Conservation (phyloP, 1,284 basidiomycete genomes). For the Coniferiporia weirii region DNA sequence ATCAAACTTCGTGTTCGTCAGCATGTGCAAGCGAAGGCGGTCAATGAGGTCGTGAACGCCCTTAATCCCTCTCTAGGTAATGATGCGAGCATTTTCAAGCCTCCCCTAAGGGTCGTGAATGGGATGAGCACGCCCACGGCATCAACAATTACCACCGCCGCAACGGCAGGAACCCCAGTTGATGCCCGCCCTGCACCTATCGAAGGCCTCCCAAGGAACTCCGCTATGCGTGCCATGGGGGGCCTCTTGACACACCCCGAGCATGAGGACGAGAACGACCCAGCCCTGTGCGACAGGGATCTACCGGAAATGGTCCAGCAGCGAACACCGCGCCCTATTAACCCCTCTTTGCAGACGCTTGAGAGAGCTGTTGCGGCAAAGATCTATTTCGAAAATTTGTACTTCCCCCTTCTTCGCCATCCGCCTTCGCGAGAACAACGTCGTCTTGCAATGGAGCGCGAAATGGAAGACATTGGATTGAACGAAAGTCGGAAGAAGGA, state of each 20-base stretch:
- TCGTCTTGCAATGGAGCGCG: constrained; percentile 79
- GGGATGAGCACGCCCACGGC: constrained; percentile 65
- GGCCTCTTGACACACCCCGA: constrained; percentile 59
- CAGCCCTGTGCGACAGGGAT: constrained; percentile 24
- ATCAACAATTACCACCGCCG: constrained; percentile 54
- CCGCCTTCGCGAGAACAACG: constrained; percentile 82
- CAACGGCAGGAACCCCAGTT: constrained; percentile 35
- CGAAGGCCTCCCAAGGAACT: constrained; percentile 56
- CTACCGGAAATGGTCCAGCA: constrained; percentile 29
- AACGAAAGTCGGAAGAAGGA: constrained; percentile 65
- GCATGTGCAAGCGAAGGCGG: constrained; percentile 71
- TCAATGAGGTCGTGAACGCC: constrained; percentile 76
- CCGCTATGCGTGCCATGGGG: constrained; percentile 43
- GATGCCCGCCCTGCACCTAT: constrained; percentile 48
- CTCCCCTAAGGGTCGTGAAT: constrained; percentile 78
- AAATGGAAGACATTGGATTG: constrained; percentile 74
- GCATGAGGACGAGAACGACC: constrained; percentile 51
- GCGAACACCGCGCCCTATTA: constrained; percentile 49
- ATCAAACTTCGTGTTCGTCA: constrained; percentile 81
- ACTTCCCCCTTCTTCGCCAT: constrained; percentile 85
- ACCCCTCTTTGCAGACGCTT: constrained; percentile 83
- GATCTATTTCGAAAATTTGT: constrained; percentile 96
- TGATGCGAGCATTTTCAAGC: constrained; percentile 35
- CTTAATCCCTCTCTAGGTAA: constrained; percentile 52
- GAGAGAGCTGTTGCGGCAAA: constrained; percentile 90